Base-by-base conservation (phyloP, 768 basidiomycete species). In the Boletus speciosus region DNA sequence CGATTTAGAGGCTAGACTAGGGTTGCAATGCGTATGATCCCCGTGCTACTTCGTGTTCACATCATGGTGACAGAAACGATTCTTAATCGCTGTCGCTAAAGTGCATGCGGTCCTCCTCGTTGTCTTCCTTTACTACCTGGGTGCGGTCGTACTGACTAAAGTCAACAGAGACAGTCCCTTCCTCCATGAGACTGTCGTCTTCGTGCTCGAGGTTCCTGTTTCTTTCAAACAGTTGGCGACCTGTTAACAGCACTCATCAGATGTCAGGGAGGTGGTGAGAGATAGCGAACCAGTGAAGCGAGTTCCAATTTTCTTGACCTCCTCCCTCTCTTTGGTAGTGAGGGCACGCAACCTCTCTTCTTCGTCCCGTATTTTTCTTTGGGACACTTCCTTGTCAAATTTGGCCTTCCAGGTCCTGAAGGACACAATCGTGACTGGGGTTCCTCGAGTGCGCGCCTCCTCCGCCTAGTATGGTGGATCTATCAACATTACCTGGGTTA, bases 161-260 rank as follows among this genome's bases (percentile, higher is more conserved):
- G 68, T 98, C 95, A 47, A 98, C 91, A 21, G 90, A 90, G 50
- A 88, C 83, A 0, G 84, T 81, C 25, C 84, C 94, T 66, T 94
- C 96, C 69, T 98, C 95, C 65, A 87, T 71, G 36, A 94, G 76
- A 14, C 72, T 78, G 58, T 90, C 90, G 51, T 98, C 96, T 44
- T 90, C 86, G 9, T 73, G 73, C 5, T 74, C 82, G 34, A 94
- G 76, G 61, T 82, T 81, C 52, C 75, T 81, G 66, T 92, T 85
- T 37, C 83, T 82, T 72, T 96, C 93, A 71, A 98, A 99, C 42
- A 98, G 73, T 73, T 97, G 93, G 23, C 93, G 85, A 27, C 96
- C 96, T 96, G 60, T 52, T n/a, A 49, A 54, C 37, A 7, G 40
- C 31, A 49, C 34, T 62, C 41, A 27, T 51, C 35, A 59, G 53